These are phyloP conservation scores for Colletotrichum sansevieriae DNA, from an alignment of 2,329 filamentous ascomycete genomes.

Conservation along the genomic window DNA sequence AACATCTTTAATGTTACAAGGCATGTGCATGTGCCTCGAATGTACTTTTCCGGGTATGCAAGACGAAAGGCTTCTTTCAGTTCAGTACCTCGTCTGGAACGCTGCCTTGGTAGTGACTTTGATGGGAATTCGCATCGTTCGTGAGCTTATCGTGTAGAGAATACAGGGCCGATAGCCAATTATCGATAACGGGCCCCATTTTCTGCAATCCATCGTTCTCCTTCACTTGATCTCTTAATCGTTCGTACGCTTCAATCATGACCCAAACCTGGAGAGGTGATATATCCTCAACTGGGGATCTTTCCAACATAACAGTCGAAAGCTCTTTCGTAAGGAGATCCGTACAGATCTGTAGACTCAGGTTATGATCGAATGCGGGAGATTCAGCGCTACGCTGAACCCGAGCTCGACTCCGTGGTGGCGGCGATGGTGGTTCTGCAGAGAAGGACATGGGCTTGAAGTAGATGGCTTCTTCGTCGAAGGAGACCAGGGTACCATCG, in stretches of 20 bases:
- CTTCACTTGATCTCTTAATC: slow-evolving; percentile 58
- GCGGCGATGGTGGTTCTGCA: slow-evolving; percentile 50
- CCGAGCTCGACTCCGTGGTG: slow-evolving; percentile 40
- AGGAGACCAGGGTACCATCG: slow-evolving; percentile 60
- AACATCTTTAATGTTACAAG: not conserved
- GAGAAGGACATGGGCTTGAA: slow-evolving; percentile 61
- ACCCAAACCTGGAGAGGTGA: slow-evolving; percentile 66
- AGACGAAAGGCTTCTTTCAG: not conserved
- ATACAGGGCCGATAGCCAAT: slow-evolving; percentile 65
- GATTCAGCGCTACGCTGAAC: slow-evolving; percentile 24
- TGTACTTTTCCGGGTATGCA: not conserved
- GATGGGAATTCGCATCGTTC: slow-evolving; percentile 45
- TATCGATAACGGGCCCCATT: slow-evolving; percentile 60
- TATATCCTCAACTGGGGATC: slow-evolving; percentile 49
- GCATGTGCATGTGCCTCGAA: not conserved
- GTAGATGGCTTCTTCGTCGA: slow-evolving; percentile 61
- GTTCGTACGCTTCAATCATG: slow-evolving; percentile 72
- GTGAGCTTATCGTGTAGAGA: slow-evolving; percentile 58
- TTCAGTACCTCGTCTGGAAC: slow-evolving; percentile 18
- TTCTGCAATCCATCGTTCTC: slow-evolving; percentile 47
- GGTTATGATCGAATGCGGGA: slow-evolving; percentile 47
- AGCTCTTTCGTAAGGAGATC: slow-evolving; percentile 65
- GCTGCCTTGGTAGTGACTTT: slow-evolving; percentile 45
- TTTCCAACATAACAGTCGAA: slow-evolving; percentile 54
- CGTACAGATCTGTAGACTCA: slow-evolving; percentile 64